Percentiles rank a stretch among this genome's conserved stretches.
phyloP scores from a whole-genome alignment of 495 filamentous ascomycete genomes.

The Podospora conica region DNA sequence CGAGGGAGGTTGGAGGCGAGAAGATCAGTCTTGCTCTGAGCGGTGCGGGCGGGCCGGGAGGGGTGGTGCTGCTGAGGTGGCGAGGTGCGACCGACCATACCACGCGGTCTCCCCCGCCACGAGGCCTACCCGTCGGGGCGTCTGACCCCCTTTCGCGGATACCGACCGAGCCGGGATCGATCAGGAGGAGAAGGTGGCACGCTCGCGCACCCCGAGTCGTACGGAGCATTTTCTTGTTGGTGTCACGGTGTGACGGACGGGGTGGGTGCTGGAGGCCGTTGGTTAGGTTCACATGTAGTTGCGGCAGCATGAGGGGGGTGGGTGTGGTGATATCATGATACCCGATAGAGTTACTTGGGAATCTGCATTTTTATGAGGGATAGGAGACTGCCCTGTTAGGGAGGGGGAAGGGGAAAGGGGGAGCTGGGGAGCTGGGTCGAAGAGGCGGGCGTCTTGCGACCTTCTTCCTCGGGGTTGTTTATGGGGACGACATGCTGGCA shows the following conservation, averaged over 20 bases:
- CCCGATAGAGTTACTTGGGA: constrained; percentile 28
- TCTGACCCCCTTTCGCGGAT: not conserved
- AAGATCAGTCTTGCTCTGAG: not conserved
- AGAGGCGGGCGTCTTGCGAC: no score
- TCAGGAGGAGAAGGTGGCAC: not conserved
- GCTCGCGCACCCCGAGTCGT: not conserved
- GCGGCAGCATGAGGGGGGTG: not conserved
- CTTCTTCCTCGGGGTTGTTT: not conserved
- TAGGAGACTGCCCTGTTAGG: not conserved
- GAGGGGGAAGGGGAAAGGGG: not conserved
- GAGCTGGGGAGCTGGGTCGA: not conserved
- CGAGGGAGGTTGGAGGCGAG: not conserved
- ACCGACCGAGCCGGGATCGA: not conserved
- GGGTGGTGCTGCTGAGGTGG: not conserved
- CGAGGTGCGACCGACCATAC: not conserved
- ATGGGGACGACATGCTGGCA: not conserved
- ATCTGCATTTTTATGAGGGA: not conserved
- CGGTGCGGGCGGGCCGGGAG: not conserved
- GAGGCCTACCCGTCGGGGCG: not conserved
- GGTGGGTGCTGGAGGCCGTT: not conserved
- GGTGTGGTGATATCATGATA: constrained; percentile 26
- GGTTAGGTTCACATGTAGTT: not conserved
- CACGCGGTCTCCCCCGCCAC: not conserved
- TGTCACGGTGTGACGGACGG: not conserved
- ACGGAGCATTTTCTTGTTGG: constrained; percentile 2